phyloP scores from a whole-genome alignment of 1,139 yeast genomes.

The Diutina catenulata region DNA sequence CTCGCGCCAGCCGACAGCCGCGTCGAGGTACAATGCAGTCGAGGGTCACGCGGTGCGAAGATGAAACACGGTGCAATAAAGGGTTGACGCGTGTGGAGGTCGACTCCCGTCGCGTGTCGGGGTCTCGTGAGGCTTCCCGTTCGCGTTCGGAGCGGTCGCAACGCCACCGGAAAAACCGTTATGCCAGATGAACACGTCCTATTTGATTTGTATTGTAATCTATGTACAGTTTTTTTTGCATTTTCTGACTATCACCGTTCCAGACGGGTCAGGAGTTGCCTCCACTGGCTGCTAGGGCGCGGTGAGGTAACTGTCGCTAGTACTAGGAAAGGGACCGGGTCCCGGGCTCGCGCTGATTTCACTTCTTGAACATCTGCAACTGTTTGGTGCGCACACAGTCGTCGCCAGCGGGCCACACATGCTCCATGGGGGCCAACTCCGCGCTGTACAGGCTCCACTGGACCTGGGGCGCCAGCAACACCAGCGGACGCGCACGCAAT shows the following conservation, averaged over 20 bases:
- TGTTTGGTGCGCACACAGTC: constrained; percentile 9
- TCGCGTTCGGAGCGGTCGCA: no score
- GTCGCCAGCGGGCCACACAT: constrained; percentile 14
- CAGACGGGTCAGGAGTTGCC: constrained; percentile 6
- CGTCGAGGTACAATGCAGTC: no score
- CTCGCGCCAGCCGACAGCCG: no score
- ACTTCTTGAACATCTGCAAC: constrained; percentile 8
- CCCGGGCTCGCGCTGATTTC: neutral
- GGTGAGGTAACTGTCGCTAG: neutral
- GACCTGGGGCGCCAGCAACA: constrained; percentile 24
- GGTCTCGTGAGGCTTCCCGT: no score
- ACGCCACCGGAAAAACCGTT: neutral
- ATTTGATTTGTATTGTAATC: neutral
- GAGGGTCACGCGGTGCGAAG: no score
- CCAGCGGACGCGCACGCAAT: constrained; percentile 25
- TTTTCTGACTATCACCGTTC: constrained; percentile 4
- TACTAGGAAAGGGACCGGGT: neutral
- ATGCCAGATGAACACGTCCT: neutral
- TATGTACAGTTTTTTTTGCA: neutral
- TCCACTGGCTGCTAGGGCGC: neutral
- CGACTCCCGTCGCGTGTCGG: no score
- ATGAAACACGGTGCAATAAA: no score
- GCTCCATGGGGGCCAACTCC: constrained; percentile 24
- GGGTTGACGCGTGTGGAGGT: no score
- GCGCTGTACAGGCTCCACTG: constrained; percentile 18